phyloP scores from a whole-genome alignment of 2,329 filamentous ascomycete species.

The Immersiporthe knoxdaviesiana region DNA sequence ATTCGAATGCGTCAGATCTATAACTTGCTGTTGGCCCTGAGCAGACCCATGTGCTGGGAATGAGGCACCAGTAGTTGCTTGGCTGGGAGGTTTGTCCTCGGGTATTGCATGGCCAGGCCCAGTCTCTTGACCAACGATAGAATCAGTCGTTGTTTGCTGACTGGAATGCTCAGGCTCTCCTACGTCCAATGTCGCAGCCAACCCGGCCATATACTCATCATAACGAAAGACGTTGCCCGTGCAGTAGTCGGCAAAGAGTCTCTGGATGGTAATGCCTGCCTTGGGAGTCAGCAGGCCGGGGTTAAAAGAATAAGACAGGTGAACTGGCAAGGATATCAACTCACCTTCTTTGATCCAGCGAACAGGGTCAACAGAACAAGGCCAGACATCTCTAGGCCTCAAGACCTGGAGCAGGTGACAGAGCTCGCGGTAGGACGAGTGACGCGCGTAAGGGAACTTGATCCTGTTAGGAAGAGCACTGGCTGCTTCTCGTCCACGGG shows the following conservation, averaged over 20 bases:
- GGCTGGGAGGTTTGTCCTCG: not conserved
- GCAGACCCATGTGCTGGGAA: too few species aligned
- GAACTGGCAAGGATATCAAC: not conserved
- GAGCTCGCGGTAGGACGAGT: conserved; percentile 84
- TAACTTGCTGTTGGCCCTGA: not conserved
- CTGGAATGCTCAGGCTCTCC: conserved; percentile 6
- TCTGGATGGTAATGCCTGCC: conserved; percentile 62
- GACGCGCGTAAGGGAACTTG: conserved; percentile 82
- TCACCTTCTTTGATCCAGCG: conserved; percentile 62
- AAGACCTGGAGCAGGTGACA: conserved; percentile 71
- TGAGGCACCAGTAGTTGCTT: not conserved
- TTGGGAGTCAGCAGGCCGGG: not conserved
- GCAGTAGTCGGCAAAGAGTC: conserved; percentile 73
- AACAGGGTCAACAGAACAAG: conserved; percentile 71
- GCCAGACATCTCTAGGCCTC: conserved; percentile 75
- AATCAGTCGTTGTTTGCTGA: conserved; percentile 23
- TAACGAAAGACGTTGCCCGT: conserved; percentile 63
- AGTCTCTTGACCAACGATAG: not conserved
- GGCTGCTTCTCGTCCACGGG: conserved; percentile 25
- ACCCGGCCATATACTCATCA: conserved; percentile 61
- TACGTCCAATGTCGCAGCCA: conserved; percentile 21
- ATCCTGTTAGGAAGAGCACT: conserved; percentile 47
- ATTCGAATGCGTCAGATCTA: conserved; percentile 21
- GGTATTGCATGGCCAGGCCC: not conserved
- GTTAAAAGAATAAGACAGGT: not conserved